Percentiles rank a stretch among this genome's conserved stretches.
These are phyloP conservation scores for Astrocystis sublimbata DNA, from an alignment of 495 filamentous ascomycete species.

Conservation along the genomic window DNA sequence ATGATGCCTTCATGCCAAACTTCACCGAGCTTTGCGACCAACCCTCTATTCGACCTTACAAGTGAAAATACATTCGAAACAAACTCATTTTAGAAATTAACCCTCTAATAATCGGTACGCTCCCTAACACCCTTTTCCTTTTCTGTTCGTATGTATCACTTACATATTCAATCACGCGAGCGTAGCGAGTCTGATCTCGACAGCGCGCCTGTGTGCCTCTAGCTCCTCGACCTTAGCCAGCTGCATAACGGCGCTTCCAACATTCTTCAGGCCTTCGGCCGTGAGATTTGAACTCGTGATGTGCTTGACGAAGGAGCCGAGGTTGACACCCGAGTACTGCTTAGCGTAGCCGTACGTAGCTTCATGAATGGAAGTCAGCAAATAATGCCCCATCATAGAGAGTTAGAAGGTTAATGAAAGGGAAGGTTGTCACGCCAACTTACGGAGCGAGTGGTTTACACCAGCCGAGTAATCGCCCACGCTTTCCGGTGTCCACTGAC, in stretches of 20 bases:
- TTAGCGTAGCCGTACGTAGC: constrained; percentile 97
- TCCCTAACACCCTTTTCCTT: neutral
- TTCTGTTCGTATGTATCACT: neutral
- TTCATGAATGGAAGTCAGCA: constrained; percentile 34
- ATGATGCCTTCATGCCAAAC: too few species aligned
- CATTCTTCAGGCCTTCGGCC: constrained; percentile 75
- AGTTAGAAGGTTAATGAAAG: neutral
- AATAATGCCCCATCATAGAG: neutral
- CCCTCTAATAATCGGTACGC: neutral
- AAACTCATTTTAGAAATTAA: neutral
- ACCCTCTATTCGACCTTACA: too few species aligned
- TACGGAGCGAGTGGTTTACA: constrained; percentile 95
- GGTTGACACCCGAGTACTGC: constrained; percentile 96
- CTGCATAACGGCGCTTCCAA: constrained; percentile 88
- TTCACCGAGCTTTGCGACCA: too few species aligned
- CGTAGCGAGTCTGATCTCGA: constrained; percentile 70
- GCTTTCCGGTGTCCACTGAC: constrained; percentile 93
- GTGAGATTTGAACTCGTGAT: constrained; percentile 92
- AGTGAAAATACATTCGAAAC: neutral
- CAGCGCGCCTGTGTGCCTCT: constrained; percentile 90
- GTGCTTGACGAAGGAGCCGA: constrained; percentile 93
- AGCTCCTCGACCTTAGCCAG: constrained; percentile 91
- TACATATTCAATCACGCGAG: neutral
- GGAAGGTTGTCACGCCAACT: constrained; percentile 40
- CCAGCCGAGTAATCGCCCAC: constrained; percentile 98